Conservation (phyloP, 495 filamentous ascomycete species). For the Neurospora discreta region DNA sequence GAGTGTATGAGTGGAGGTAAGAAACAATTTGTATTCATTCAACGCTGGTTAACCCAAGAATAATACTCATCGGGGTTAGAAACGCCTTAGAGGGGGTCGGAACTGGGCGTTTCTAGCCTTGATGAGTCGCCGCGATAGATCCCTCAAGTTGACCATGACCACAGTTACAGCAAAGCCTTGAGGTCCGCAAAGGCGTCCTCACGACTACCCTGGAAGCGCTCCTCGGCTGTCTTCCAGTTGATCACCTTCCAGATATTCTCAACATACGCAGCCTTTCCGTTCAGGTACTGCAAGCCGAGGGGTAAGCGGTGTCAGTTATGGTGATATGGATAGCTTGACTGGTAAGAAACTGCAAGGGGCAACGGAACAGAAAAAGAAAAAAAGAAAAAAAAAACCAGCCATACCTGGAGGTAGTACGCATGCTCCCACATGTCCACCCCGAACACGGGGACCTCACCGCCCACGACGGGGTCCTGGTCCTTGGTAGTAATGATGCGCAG, state of each 20-base stretch:
- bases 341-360: not conserved
- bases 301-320: not conserved
- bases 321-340: not conserved
- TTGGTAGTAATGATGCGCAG: constrained; percentile 69
- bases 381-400: too few relatives aligned
- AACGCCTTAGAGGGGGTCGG: too few relatives aligned
- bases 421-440: constrained; percentile 96
- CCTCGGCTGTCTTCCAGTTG: constrained; percentile 93
- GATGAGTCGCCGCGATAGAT: not conserved
- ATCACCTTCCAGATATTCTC: constrained; percentile 93
- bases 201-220: constrained; percentile 47
- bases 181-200: constrained; percentile 26
- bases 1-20: not conserved
- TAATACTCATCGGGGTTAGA: too few relatives aligned
- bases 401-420: constrained; percentile 65
- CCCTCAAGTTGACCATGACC: not conserved
- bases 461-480: constrained; percentile 90
- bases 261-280: constrained; percentile 96
- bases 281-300: constrained; percentile 55
- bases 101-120: too few relatives aligned
- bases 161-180: constrained; percentile 22
- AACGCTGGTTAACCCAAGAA: not conserved
- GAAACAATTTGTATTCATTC: not conserved
- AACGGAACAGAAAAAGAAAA: constrained; percentile 41
- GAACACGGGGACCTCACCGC: constrained; percentile 73